A percentile compares a stretch with the other conserved stretches of the same genome.
Conservation (phyloP, 441 rosid genomes). For the Euphorbia corollata region DNA sequence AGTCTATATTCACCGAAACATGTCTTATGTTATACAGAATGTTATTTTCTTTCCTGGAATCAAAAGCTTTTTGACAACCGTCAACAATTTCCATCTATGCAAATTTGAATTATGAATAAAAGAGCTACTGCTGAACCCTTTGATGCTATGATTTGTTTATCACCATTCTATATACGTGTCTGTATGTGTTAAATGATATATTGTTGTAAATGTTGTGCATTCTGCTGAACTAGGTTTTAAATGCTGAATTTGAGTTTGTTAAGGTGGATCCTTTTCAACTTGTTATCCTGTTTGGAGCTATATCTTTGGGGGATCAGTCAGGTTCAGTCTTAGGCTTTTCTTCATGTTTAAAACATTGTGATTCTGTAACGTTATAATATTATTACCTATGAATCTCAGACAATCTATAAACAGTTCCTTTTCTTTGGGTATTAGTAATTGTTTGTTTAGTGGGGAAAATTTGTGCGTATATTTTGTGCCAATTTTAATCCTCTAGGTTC, state of each 20-base stretch:
- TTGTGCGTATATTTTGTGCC: background rate
- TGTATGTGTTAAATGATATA: background rate
- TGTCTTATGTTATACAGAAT: background rate
- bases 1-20: background rate
- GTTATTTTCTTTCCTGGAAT: background rate
- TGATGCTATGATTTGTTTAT: background rate
- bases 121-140: background rate
- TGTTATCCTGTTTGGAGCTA: background rate
- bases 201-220: background rate
- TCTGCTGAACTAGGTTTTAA: background rate
- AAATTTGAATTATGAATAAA: background rate
- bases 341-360: background rate
- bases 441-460: background rate
- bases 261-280: background rate
- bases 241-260: background rate
- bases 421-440: background rate
- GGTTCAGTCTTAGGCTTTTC: background rate
- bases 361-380: background rate
- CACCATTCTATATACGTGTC: background rate
- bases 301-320: background rate
- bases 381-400: background rate
- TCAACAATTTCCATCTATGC: background rate
- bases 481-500: constrained; percentile 1
- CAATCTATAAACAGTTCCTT: background rate
- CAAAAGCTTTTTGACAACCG: background rate